A percentile compares a stretch with the other conserved stretches of the same genome.
These are phyloP conservation scores for Aspergillus nomiae DNA, from an alignment of 2,329 filamentous ascomycete species.

Conservation along the genomic window DNA sequence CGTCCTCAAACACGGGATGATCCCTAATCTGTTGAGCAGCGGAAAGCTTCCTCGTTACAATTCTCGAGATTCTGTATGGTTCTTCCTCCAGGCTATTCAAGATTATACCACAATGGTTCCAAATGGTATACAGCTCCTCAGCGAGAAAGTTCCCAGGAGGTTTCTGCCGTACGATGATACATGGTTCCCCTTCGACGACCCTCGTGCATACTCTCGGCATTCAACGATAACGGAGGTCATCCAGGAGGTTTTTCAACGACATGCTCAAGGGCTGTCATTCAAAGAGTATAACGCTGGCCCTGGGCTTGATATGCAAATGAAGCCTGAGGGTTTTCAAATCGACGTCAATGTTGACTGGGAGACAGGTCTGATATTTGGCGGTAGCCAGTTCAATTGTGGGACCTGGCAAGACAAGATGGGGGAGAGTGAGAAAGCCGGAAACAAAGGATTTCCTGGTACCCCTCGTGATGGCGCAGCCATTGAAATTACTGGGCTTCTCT, in stretches of 20 bases:
- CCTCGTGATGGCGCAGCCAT: constrained; percentile 93
- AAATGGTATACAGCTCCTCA: constrained; percentile 70
- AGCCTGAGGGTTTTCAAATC: constrained; percentile 85
- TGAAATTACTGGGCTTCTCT: constrained; percentile 91
- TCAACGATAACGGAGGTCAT: constrained; percentile 87
- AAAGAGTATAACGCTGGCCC: constrained; percentile 92
- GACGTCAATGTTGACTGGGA: constrained; percentile 89
- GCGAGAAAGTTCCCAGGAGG: constrained; percentile 75
- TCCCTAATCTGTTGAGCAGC: constrained; percentile 87
- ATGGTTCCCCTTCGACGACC: constrained; percentile 82
- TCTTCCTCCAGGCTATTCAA: constrained; percentile 93
- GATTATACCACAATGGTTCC: constrained; percentile 85
- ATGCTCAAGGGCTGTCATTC: constrained; percentile 88
- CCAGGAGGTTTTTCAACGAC: constrained; percentile 88
- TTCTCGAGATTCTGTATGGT: constrained; percentile 95
- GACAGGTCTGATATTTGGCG: constrained; percentile 88
- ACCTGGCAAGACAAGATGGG: constrained; percentile 99
- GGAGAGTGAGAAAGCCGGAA: constrained; percentile 87
- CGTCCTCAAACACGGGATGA: constrained; percentile 97
- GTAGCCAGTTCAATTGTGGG: constrained; percentile 91
- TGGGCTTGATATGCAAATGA: constrained; percentile 89
- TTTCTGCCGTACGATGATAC: constrained; percentile 96
- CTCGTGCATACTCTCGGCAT: constrained; percentile 79
- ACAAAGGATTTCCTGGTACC: constrained; percentile 93
- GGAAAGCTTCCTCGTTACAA: constrained; percentile 90